Conservation (phyloP, 805 yeast genomes). For the Deakozyma indianensis region DNA sequence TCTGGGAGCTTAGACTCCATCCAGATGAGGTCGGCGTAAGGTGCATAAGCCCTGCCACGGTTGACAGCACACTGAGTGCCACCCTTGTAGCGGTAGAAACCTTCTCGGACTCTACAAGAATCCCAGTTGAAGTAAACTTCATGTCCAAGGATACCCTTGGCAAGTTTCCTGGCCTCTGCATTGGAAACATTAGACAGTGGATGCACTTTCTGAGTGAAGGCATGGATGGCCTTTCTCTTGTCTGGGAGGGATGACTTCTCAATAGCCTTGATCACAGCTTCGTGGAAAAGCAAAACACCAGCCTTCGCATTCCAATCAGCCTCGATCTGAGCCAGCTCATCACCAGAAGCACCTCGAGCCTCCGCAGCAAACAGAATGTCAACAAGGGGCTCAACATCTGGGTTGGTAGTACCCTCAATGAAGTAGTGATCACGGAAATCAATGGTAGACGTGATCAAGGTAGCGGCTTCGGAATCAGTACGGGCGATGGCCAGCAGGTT, state of each 20-base stretch:
- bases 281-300: slow-evolving; percentile 75
- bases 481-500: slow-evolving; percentile 83
- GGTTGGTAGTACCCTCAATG: slow-evolving; percentile 82
- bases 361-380: slow-evolving; percentile 76
- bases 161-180: slow-evolving; percentile 66
- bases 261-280: slow-evolving; percentile 80
- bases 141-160: slow-evolving; percentile 60
- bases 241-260: slow-evolving; percentile 42
- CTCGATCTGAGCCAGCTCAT: slow-evolving; percentile 57
- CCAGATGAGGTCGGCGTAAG: slow-evolving; percentile 92
- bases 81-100: slow-evolving; percentile 89
- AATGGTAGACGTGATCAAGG: slow-evolving; percentile 83
- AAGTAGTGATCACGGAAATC: slow-evolving; percentile 92
- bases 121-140: slow-evolving; percentile 92
- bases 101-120: slow-evolving; percentile 87
- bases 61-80: slow-evolving; percentile 96
- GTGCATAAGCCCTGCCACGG: slow-evolving; percentile 91
- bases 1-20: slow-evolving; percentile 97
- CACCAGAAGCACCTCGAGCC: slow-evolving; percentile 55
- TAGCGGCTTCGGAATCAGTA: slow-evolving; percentile 97
- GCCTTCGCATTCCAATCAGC: slow-evolving; percentile 72
- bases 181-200: slow-evolving; percentile 67
- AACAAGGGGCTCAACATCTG: slow-evolving; percentile 57
- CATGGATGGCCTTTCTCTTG: slow-evolving; percentile 45
- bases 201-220: slow-evolving; percentile 54